Percentiles rank a stretch among this genome's conserved stretches.
phyloP scores from a whole-genome alignment of 495 filamentous ascomycete species.

The Lasiosphaeria hispida region DNA sequence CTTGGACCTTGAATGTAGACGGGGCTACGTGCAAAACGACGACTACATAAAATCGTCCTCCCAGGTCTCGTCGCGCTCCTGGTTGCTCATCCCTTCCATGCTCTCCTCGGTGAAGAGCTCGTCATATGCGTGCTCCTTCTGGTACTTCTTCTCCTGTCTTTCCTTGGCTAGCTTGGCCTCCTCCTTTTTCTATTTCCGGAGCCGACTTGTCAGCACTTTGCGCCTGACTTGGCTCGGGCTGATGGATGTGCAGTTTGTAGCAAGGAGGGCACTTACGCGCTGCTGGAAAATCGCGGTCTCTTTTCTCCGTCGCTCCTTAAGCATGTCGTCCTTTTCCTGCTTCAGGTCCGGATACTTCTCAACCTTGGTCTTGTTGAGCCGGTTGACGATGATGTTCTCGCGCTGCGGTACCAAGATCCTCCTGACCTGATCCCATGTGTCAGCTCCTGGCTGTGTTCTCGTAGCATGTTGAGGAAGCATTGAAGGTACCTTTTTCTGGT shows the following conservation, averaged over 20 bases:
- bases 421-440: slow-evolving; percentile 51
- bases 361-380: slow-evolving; percentile 90
- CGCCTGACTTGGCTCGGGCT: too few relatives aligned
- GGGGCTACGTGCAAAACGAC: not conserved
- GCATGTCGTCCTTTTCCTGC: slow-evolving; percentile 71
- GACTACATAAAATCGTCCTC: slow-evolving; percentile 72
- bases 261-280: slow-evolving; percentile 47
- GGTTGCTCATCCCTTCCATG: slow-evolving; percentile 63
- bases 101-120: slow-evolving; percentile 72
- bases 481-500: slow-evolving; percentile 58
- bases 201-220: too few relatives aligned
- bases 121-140: slow-evolving; percentile 94
- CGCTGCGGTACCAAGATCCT: slow-evolving; percentile 70
- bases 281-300: slow-evolving; percentile 67
- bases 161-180: slow-evolving; percentile 77
- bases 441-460: not conserved
- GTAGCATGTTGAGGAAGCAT: not conserved
- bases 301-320: slow-evolving; percentile 63
- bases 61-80: slow-evolving; percentile 60
- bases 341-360: slow-evolving; percentile 81
- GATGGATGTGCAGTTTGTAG: not conserved
- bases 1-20: not conserved
- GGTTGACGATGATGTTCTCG: slow-evolving; percentile 88
- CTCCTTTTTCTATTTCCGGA: slow-evolving; percentile 61
- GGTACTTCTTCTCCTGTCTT: slow-evolving; percentile 81